Base-by-base conservation (phyloP, 495 filamentous ascomycete species). In the Penicillium cataractarum region DNA sequence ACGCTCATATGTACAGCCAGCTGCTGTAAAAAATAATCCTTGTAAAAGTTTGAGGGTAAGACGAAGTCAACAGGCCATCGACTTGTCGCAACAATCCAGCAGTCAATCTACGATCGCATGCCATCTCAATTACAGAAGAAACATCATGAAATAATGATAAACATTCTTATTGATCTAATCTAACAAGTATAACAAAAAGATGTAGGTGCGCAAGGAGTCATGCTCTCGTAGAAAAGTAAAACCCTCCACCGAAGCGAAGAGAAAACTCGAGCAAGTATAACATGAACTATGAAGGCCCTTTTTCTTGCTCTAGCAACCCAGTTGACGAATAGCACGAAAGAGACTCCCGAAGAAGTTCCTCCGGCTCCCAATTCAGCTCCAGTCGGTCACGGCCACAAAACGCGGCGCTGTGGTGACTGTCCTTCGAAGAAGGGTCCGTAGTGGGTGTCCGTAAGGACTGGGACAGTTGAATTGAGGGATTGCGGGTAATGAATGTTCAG, bases 241-340 rank as follows among this genome's bases (percentile, higher is more conserved):
- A 12, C 57, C 57, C 40, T 60, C 56, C 35, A 40, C 61, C 55
- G 42, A 61, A 60, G 61, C 51, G 37, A n/a, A 37, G 51, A 62
- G 51, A 60, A n/a, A 65, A 68, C 66, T 65, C 65, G 67, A 74
- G 73, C 69, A 76, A 68, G 66, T 65, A 63, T 61, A 74, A 76
- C 79, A 81, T 79, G 79, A 79, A 81, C 79, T 81, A 81, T 81
- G 79, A 81, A 81, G 79, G 79, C 78, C 74, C 79, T 80, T 53
- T n/a, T 19, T 63, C 54, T 80, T 76, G 60, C 58, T 81, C 72
- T 80, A 61, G 77, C 79, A 80, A 79, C 73, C 66, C 64, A 32
- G 48, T 61, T 60, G 61, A 55, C 40, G 54, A 52, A 66, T 53
- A 58, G 33, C 33, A 35, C 42, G n/a, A 37, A 46, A 29, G 6